Conservation (phyloP, 169 alveolate species). For the Fabrea salina region DNA sequence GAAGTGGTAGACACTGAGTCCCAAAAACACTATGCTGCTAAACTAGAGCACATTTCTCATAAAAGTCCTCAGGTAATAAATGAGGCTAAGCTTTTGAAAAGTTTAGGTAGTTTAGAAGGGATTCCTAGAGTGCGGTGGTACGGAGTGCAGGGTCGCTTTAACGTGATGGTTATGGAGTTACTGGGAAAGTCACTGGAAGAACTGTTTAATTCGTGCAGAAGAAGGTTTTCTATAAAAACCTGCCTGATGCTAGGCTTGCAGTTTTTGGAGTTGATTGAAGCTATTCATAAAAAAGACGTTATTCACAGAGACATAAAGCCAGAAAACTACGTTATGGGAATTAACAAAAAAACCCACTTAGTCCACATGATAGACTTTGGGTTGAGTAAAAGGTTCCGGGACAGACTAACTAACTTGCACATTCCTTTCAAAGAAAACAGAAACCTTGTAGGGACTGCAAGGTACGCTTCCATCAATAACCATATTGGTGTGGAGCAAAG, state of each 20-base stretch:
- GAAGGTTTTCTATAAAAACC: slow-evolving; percentile 14
- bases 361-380: slow-evolving; percentile 78
- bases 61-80: slow-evolving; percentile 48
- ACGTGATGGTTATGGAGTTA: slow-evolving; percentile 20
- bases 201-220: not conserved
- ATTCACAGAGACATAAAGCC: slow-evolving; percentile 31
- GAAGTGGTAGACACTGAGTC: slow-evolving; percentile 2
- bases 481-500: slow-evolving; percentile 81
- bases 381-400: slow-evolving; percentile 70
- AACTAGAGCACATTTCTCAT: slow-evolving; percentile 46
- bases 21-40: slow-evolving; percentile 46
- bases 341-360: not conserved
- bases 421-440: slow-evolving; percentile 80
- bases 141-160: slow-evolving; percentile 37
- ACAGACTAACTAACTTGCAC: slow-evolving; percentile 53
- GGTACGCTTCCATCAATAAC: slow-evolving; percentile 78
- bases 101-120: not conserved
- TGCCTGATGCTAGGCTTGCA: slow-evolving; percentile 15
- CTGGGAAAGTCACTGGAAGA: slow-evolving; percentile 27
- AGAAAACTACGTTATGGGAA: slow-evolving; percentile 15
- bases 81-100: slow-evolving; percentile 41
- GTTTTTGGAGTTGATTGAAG: not conserved
- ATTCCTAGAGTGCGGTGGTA: slow-evolving; percentile 46
- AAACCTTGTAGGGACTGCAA: slow-evolving; percentile 83
- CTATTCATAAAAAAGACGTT: not conserved